phyloP scores from a whole-genome alignment of 208 protist genomes.

The Crithidia expoeki region DNA sequence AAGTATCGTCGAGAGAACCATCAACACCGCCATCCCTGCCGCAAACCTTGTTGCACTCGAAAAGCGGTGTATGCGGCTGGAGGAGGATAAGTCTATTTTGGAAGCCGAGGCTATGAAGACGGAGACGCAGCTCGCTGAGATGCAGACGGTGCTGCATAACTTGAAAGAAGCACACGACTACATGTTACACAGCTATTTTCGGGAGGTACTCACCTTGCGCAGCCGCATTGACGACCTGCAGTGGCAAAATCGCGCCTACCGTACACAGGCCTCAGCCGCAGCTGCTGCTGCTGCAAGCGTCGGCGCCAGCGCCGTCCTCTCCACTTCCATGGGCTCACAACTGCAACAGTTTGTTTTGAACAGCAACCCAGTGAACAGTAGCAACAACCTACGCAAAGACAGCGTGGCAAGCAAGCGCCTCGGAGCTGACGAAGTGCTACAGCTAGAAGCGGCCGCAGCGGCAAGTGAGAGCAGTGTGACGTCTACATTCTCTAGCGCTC shows the following conservation, averaged over 20 bases:
- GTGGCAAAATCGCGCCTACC: constrained; percentile 29
- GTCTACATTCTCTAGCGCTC: neutral
- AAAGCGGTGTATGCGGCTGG: constrained; percentile 29
- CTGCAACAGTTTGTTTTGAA: constrained; percentile 30
- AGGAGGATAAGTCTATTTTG: constrained; percentile 48
- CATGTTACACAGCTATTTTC: constrained; percentile 87
- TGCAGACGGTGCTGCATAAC: constrained; percentile 36
- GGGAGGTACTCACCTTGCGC: constrained; percentile 77
- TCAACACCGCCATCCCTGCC: constrained; percentile 54
- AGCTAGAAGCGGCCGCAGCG: neutral
- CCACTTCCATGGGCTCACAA: constrained; percentile 19
- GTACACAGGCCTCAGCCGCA: neutral
- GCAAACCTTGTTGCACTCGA: constrained; percentile 47
- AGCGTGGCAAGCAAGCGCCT: constrained; percentile 4
- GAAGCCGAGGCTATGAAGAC: constrained; percentile 21
- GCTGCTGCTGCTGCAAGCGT: constrained; percentile 1
- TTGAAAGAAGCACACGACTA: constrained; percentile 73
- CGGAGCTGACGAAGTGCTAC: neutral
- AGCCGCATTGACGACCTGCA: constrained; percentile 51
- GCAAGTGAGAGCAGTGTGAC: neutral
- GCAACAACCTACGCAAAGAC: constrained; percentile 3
- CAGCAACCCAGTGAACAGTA: neutral
- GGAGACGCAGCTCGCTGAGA: constrained; percentile 24
- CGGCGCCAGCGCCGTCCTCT: constrained; percentile 1
- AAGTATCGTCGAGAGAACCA: constrained; percentile 46